A percentile compares a stretch with the other conserved stretches of the same genome.
Conservation (phyloP, 768 basidiomycete species). For the Pisolithus microcarpus region DNA sequence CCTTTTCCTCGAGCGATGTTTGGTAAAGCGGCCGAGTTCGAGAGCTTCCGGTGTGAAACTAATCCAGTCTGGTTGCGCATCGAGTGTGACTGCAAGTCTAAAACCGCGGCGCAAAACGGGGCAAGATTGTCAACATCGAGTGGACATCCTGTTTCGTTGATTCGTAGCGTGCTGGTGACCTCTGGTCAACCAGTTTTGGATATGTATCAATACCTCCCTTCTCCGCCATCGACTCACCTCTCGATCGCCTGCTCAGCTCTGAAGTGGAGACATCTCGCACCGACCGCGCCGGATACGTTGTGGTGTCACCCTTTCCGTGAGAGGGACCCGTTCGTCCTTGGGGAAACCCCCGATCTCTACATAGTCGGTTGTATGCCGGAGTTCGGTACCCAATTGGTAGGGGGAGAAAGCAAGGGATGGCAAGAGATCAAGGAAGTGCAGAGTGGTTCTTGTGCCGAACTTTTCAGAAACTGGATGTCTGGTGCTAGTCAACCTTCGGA, state of each 20-base stretch:
- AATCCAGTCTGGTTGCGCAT: conserved; percentile 86
- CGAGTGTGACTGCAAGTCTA: conserved; percentile 35
- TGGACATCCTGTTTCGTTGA: conserved; percentile 16
- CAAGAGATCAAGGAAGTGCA: conserved; percentile 37
- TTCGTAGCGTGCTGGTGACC: conserved; percentile 67
- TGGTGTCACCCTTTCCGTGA: conserved; percentile 95
- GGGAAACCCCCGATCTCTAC: conserved; percentile 84
- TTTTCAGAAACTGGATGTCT: conserved; percentile 75
- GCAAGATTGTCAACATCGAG: conserved; percentile 1
- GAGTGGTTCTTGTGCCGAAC: conserved; percentile 74
- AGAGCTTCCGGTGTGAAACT: conserved; percentile 70
- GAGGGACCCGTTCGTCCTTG: conserved; percentile 83
- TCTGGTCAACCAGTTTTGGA: conserved; percentile 94
- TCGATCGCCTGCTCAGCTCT: conserved; percentile 73
- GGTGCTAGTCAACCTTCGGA: conserved; percentile 73
- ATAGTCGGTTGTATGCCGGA: conserved; percentile 85
- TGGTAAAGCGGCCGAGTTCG: conserved; percentile 46
- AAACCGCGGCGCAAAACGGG: conserved; percentile 10
- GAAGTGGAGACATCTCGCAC: conserved; percentile 94
- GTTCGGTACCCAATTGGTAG: conserved; percentile 70
- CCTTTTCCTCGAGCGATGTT: conserved; percentile 91
- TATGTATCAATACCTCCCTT: conserved; percentile 85
- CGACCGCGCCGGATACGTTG: conserved; percentile 95
- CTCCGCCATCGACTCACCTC: conserved; percentile 63
- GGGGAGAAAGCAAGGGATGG: conserved; percentile 24